Percentiles rank a stretch among this genome's conserved stretches.
These are phyloP conservation scores for Daldinia vernicosa DNA, from an alignment of 495 filamentous ascomycete genomes.

Conservation along the genomic window DNA sequence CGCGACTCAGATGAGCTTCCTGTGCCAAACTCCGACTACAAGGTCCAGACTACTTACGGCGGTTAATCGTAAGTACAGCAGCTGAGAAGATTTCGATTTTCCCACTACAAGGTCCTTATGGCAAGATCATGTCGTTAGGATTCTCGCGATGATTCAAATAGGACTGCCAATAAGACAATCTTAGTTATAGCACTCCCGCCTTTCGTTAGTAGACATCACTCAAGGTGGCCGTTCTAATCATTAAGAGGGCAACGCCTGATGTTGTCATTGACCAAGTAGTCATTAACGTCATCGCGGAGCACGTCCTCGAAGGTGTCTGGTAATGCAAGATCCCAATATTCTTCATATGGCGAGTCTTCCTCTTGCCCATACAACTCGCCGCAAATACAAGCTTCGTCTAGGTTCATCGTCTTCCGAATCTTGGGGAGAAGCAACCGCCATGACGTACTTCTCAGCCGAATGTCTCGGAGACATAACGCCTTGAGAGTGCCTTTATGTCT, in stretches of 20 bases:
- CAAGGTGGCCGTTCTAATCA: neutral
- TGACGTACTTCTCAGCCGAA: slow-evolving; percentile 14
- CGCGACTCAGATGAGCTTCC: neutral
- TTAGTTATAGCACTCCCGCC: neutral
- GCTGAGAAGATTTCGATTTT: too few species aligned
- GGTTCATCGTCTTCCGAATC: slow-evolving; percentile 22
- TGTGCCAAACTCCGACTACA: neutral
- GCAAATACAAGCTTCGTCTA: slow-evolving; percentile 25
- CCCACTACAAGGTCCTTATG: neutral
- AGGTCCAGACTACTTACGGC: neutral
- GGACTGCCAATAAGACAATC: neutral
- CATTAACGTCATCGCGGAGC: slow-evolving; percentile 19
- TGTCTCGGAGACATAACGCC: slow-evolving; percentile 21
- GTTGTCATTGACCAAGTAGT: slow-evolving; percentile 23
- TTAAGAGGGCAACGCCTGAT: slow-evolving; percentile 23
- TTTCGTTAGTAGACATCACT: neutral
- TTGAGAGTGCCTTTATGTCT: slow-evolving; percentile 26
- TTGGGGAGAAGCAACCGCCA: slow-evolving; percentile 26
- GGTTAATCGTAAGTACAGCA: neutral
- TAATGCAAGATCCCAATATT: slow-evolving; percentile 22
- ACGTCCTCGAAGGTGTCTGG: neutral
- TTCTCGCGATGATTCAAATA: neutral
- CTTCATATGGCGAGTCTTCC: slow-evolving; percentile 5
- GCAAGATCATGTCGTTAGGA: neutral
- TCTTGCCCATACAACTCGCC: slow-evolving; percentile 16